Evolutionary conservation across 257 asterid species (phyloP).

Genomic region (Echites panduratus): DNA sequence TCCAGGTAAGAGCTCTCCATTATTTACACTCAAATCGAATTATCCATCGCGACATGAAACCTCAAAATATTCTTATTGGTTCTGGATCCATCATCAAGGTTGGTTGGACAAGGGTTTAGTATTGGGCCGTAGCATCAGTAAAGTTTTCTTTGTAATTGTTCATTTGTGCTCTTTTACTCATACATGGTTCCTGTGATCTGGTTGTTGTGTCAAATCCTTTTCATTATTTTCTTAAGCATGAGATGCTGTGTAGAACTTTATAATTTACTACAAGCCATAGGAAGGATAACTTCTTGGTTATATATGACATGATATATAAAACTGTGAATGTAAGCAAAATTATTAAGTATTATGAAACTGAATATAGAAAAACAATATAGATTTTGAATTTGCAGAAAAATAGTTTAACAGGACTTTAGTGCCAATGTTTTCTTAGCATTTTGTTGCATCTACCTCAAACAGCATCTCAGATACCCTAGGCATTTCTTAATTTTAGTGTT

Average conservation of each 20-base stretch:
- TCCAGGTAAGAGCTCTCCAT: conserved; percentile 87
- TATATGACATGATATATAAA: background rate
- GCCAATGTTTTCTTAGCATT: background rate
- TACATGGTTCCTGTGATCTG: background rate
- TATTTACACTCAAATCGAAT: conserved; percentile 97
- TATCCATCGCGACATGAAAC: conserved; percentile 98
- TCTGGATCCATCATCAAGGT: conserved; percentile 95
- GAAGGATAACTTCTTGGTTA: background rate
- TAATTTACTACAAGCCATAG: background rate
- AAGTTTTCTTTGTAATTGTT: background rate
- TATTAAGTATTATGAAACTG: background rate
- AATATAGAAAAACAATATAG: background rate
- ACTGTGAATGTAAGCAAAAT: background rate
- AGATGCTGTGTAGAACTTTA: background rate
- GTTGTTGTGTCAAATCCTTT: background rate
- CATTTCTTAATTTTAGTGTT: background rate
- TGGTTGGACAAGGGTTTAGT: conserved; percentile 10
- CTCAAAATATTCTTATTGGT: conserved; percentile 95
- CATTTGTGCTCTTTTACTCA: background rate
- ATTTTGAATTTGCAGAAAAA: background rate
- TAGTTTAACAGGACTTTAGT: background rate
- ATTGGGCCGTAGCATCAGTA: background rate
- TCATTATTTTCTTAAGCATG: background rate
- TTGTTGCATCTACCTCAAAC: background rate
- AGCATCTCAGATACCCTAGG: too few relatives aligned